Evolutionary conservation across 2,329 filamentous ascomycete genomes (phyloP), one percentile per base, ranked within the genome.

Genomic region (Sphaerostilbella broomeana): DNA sequence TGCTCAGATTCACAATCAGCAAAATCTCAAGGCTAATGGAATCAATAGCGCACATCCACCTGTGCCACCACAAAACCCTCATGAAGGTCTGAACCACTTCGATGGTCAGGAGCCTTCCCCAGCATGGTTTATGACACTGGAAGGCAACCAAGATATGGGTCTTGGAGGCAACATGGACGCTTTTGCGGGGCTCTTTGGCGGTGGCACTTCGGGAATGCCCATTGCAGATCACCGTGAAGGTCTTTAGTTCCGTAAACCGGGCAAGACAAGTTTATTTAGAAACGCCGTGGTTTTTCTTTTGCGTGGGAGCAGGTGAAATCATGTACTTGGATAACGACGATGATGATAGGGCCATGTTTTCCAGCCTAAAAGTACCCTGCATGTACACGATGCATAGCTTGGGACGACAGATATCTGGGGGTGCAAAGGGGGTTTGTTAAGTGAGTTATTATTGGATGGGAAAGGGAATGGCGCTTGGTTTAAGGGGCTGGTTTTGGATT

Each of bases 121-220:
- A 37, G 86, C 84, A 5, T 97, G 89, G 86, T 94, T 94, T 60
- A 80, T 94, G 68, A 87, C 89, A 2, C 94, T 95, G 62, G 75
- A 79, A 42, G 61, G 76, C 28, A 63, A 65, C 6, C 71, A 72
- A 38, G 72, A 75, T 25, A 47, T 69, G 37, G 60, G 58, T 15
- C 52, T 67, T 19, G 61, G 59, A 6, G 57, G 57, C 17, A 63
- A 63, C 24, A 59, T 71, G 18, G 74, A 77, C 44, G 60, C 61
- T 8, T 76, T 75, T 47, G 63, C 63, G 18, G 61, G 55, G 19
- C 67, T 77, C 52, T 75, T 76, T 51, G 63, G 62, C 4, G n/a
- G n/a, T n/a, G 58, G 61, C 35, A 53, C 61, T 15, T 57, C 56
- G 16, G 58, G 56, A 27, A 61, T 69, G 51, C 51, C 58, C 25